Conservation (phyloP, 2,329 filamentous ascomycete species). For the Curvularia spicifera region DNA sequence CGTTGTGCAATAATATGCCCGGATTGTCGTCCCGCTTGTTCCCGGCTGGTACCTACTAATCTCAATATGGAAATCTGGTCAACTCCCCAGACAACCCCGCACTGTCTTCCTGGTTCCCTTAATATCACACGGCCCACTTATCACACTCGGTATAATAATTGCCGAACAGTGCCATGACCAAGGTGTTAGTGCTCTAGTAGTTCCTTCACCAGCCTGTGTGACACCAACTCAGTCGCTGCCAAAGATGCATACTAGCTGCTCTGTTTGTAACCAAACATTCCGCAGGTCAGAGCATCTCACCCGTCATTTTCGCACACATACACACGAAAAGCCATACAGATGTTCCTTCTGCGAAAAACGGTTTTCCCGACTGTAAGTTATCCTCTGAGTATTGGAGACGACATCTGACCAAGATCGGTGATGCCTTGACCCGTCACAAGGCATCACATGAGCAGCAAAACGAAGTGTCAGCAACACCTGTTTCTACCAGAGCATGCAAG, state of each 20-base stretch:
- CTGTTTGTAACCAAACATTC: slow-evolving; percentile 15
- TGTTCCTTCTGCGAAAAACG: slow-evolving; percentile 19
- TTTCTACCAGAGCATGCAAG: not conserved
- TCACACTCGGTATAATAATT: not conserved
- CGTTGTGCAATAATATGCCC: not conserved
- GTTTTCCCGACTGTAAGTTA: slow-evolving; percentile 13
- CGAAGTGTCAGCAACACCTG: not conserved
- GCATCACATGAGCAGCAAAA: slow-evolving; percentile 15
- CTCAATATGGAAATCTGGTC: not conserved
- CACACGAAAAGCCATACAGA: slow-evolving; percentile 19
- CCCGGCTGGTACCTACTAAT: not conserved
- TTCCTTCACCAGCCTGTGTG: not conserved
- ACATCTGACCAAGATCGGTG: slow-evolving; percentile 2
- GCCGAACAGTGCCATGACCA: not conserved
- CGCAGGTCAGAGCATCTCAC: slow-evolving; percentile 20
- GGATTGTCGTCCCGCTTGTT: not conserved
- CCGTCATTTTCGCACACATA: slow-evolving; percentile 23
- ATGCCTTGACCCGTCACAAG: slow-evolving; percentile 15
- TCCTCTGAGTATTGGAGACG: not conserved
- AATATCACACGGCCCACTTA: not conserved
- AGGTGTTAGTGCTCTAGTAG: not conserved
- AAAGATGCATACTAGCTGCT: slow-evolving; percentile 6
- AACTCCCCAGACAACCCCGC: not conserved
- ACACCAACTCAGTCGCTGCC: not conserved
- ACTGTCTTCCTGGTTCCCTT: not conserved